Conservation (phyloP, 2,329 filamentous ascomycete genomes). For the Didymosphaeria variabile region DNA sequence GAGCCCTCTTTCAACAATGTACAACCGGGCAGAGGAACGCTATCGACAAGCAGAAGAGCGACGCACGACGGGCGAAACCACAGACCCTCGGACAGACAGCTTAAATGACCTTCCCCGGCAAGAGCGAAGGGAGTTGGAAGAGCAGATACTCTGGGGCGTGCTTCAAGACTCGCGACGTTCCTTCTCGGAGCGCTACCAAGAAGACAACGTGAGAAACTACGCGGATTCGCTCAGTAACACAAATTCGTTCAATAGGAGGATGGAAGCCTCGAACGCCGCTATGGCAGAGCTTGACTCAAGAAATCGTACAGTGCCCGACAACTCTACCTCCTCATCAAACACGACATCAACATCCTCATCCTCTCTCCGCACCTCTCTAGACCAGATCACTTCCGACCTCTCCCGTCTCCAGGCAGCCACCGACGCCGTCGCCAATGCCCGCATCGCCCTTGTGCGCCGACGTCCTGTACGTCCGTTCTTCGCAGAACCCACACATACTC, state of each 20-base stretch:
- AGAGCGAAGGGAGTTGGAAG: slow-evolving; percentile 42
- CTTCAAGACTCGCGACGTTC: slow-evolving; percentile 36
- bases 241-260: too few relatives aligned
- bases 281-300: not conserved
- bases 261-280: not conserved
- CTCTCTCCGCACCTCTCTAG: slow-evolving; percentile 27
- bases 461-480: slow-evolving; percentile 15
- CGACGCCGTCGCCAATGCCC: slow-evolving; percentile 26
- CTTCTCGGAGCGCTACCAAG: slow-evolving; percentile 23
- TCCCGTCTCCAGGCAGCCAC: slow-evolving; percentile 28
- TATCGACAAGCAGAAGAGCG: slow-evolving; percentile 54
- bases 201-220: slow-evolving; percentile 36
- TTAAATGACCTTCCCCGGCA: slow-evolving; percentile 31
- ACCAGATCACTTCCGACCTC: slow-evolving; percentile 30
- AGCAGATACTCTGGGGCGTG: slow-evolving; percentile 45
- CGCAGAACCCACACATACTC: slow-evolving; percentile 37
- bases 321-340: slow-evolving; percentile 11
- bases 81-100: slow-evolving; percentile 29
- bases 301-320: not conserved
- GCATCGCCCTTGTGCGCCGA: slow-evolving; percentile 25
- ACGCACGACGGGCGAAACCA: slow-evolving; percentile 32
- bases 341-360: slow-evolving; percentile 14
- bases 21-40: slow-evolving; percentile 54
- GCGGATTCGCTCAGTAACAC: not conserved
- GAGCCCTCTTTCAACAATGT: slow-evolving; percentile 59